Conservation (phyloP, 768 basidiomycete genomes). For the Suillus brevipes region DNA sequence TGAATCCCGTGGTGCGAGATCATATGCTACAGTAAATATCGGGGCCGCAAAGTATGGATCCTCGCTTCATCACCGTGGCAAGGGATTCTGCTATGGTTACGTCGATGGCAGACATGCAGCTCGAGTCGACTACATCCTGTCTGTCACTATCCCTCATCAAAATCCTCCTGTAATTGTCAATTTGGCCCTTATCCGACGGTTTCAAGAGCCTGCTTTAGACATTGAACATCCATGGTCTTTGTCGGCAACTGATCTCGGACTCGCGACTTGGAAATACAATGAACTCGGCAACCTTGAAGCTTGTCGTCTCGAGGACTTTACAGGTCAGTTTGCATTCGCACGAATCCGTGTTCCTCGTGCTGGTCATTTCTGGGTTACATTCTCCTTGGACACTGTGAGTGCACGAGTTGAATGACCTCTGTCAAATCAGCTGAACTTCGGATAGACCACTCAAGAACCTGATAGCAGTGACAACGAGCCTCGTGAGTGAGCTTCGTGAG, state of each 20-base stretch:
- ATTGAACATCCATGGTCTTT: not conserved
- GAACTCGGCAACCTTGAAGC: not conserved
- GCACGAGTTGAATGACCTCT: not conserved
- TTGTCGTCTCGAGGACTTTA: not conserved
- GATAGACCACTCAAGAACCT: slow-evolving; percentile 1
- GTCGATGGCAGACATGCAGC: too few relatives aligned
- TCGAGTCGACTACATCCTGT: too few relatives aligned
- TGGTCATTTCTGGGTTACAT: not conserved
- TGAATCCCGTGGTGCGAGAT: too few relatives aligned
- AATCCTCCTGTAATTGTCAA: too few relatives aligned
- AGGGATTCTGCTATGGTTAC: too few relatives aligned
- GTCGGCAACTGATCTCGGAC: not conserved
- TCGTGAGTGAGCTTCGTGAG: not conserved
- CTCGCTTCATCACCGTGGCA: too few relatives aligned
- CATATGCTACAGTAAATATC: too few relatives aligned
- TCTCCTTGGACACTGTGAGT: slow-evolving; percentile 1
- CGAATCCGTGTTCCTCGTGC: not conserved
- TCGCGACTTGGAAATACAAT: not conserved
- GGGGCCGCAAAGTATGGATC: too few relatives aligned
- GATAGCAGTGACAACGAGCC: not conserved
- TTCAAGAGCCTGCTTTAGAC: too few relatives aligned
- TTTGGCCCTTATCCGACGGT: too few relatives aligned
- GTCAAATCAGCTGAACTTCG: not conserved
- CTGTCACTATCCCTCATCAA: too few relatives aligned
- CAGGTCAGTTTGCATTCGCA: not conserved